These are phyloP conservation scores for Tetradesmus obliquus DNA, from an alignment of 139 green algal genomes.

Conservation along the genomic window DNA sequence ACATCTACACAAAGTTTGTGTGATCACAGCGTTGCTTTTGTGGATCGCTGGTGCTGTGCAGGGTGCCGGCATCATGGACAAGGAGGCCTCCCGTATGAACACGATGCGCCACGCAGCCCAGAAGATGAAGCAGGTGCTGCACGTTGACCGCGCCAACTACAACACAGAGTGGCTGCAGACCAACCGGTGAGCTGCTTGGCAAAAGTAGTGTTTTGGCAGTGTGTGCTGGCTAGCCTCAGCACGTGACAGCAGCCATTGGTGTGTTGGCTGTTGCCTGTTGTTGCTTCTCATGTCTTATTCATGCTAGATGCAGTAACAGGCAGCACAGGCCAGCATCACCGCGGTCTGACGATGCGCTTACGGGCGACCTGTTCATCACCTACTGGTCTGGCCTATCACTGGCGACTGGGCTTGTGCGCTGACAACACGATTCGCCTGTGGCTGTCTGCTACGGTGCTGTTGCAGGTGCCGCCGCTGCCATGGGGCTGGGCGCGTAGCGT, in stretches of 20 bases:
- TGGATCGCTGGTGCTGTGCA: background rate
- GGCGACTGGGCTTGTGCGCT: too few species aligned
- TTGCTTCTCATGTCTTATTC: too few species aligned
- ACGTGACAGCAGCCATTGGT: background rate
- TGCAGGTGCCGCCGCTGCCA: conserved; percentile 37
- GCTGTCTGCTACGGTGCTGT: background rate
- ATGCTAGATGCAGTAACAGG: too few species aligned
- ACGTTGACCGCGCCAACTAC: conserved; percentile 24
- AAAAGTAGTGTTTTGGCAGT: too few species aligned
- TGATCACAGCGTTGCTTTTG: background rate
- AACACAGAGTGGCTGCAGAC: conserved; percentile 38
- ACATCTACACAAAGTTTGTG: background rate
- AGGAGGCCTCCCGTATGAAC: background rate
- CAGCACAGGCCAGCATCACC: too few species aligned
- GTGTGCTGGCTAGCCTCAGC: background rate
- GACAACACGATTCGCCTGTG: background rate
- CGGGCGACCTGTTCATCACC: too few species aligned
- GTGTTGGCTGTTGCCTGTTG: background rate
- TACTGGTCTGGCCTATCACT: too few species aligned
- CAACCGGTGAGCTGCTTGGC: conserved; percentile 10
- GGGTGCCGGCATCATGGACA: conserved; percentile 14
- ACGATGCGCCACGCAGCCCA: conserved; percentile 24
- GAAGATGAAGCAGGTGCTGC: conserved; percentile 33
- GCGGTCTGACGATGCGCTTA: too few species aligned
- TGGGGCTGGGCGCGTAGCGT: conserved; percentile 13